A percentile compares a stretch with the other conserved stretches of the same genome.
phyloP scores from a whole-genome alignment of 2,329 filamentous ascomycete genomes.

The Fusarium veterinarium region DNA sequence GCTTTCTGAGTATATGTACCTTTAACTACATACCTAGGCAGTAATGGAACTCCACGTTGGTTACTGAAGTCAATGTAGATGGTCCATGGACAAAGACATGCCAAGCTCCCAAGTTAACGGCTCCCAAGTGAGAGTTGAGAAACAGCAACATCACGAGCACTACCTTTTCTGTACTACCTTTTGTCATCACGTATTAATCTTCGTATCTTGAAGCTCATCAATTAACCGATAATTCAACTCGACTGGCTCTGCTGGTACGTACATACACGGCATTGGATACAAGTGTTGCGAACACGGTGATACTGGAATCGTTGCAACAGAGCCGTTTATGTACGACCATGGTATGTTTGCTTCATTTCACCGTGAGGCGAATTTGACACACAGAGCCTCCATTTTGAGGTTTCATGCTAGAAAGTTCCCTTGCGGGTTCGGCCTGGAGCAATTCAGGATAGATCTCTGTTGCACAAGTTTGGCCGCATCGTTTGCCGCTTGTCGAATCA shows the following conservation, averaged over 20 bases:
- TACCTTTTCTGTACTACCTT: background rate
- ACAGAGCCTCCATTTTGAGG: constrained; percentile 25
- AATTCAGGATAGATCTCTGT: constrained; percentile 30
- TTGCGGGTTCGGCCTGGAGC: constrained; percentile 23
- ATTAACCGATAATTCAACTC: background rate
- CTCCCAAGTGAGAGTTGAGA: background rate
- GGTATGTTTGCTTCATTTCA: constrained; percentile 45
- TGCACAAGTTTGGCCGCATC: constrained; percentile 33
- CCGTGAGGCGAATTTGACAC: constrained; percentile 22
- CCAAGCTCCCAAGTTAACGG: background rate
- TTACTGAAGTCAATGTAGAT: background rate
- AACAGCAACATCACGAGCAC: background rate
- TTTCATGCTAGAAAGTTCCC: constrained; percentile 30
- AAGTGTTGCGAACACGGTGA: constrained; percentile 33
- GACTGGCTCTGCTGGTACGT: background rate
- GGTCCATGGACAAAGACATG: background rate
- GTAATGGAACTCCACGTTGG: background rate
- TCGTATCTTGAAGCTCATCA: background rate
- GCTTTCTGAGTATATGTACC: background rate
- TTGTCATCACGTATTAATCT: background rate
- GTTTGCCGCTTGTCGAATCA: constrained; percentile 36
- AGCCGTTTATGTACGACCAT: constrained; percentile 43
- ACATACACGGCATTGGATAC: constrained; percentile 16
- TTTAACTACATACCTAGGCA: background rate
- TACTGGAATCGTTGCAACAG: constrained; percentile 34